phyloP scores from a whole-genome alignment of 1,284 basidiomycete genomes.

The Pisolithus thermaeus region DNA sequence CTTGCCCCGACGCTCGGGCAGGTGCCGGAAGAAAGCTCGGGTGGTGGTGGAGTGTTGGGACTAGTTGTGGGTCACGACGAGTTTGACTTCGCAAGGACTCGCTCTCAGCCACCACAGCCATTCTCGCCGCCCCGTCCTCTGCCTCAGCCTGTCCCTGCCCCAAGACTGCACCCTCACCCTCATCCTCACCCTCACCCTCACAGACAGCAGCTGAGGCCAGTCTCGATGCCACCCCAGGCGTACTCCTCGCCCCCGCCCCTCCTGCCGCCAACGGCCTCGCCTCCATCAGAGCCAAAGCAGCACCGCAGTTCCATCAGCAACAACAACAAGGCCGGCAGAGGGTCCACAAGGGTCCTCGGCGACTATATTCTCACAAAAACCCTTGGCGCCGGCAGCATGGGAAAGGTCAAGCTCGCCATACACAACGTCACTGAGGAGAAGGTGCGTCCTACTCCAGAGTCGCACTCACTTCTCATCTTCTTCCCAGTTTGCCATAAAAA shows the following conservation, averaged over 20 bases:
- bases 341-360: conserved; percentile 68
- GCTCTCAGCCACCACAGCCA: conserved; percentile 15
- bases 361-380: conserved; percentile 98
- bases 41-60: conserved; percentile 42
- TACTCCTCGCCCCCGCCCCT: conserved; percentile 27
- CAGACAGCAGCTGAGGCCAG: conserved; percentile 44
- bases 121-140: conserved; percentile 18
- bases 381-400: conserved; percentile 97
- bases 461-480: conserved; percentile 3
- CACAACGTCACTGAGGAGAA: conserved; percentile 90
- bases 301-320: conserved; percentile 24
- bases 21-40: conserved; percentile 26
- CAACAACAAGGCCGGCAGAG: conserved; percentile 26
- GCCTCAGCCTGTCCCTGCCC: conserved; percentile 2
- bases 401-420: conserved; percentile 95
- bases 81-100: conserved; percentile 42
- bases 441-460: conserved; percentile 43
- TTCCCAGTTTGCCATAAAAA: conserved; percentile 97
- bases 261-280: conserved; percentile 19
- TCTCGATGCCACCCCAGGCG: conserved; percentile 64
- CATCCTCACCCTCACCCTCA: conserved; percentile 27
- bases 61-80: conserved; percentile 53
- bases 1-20: conserved; percentile 23
- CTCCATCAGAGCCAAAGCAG: conserved; percentile 29
- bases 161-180: conserved; percentile 18